A percentile compares a stretch with the other conserved stretches of the same genome.
These are phyloP conservation scores for Drechslerella coelobrocha DNA, from an alignment of 2,329 filamentous ascomycete genomes.

Conservation along the genomic window DNA sequence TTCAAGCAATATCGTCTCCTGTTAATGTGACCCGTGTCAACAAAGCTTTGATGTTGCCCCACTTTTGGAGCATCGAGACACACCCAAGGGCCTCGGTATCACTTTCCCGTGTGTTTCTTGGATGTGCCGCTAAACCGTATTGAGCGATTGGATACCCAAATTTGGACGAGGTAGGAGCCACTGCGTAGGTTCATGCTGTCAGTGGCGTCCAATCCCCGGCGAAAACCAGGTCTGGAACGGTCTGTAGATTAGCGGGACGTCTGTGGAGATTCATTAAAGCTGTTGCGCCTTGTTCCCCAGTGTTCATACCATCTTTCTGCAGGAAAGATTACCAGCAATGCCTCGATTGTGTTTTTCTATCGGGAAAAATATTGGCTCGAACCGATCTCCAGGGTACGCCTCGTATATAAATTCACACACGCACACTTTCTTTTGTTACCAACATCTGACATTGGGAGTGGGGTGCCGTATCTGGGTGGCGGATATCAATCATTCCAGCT, in stretches of 20 bases:
- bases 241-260: slow-evolving; percentile 39
- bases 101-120: slow-evolving; percentile 14
- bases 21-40: slow-evolving; percentile 18
- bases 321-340: not conserved
- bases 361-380: not conserved
- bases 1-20: slow-evolving; percentile 24
- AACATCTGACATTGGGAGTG: slow-evolving; percentile 15
- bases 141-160: slow-evolving; percentile 7
- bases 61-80: slow-evolving; percentile 2
- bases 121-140: slow-evolving; percentile 10
- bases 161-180: not conserved
- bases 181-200: slow-evolving; percentile 5
- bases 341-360: not conserved
- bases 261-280: slow-evolving; percentile 29
- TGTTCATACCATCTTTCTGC: not conserved
- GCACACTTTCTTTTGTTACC: slow-evolving; percentile 3
- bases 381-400: slow-evolving; percentile 36
- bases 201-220: slow-evolving; percentile 30
- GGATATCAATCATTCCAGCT: slow-evolving; percentile 18
- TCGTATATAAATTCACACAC: slow-evolving; percentile 13
- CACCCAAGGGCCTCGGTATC: slow-evolving; percentile 4
- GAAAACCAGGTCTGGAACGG: slow-evolving; percentile 29
- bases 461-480: slow-evolving; percentile 4
- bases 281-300: slow-evolving; percentile 20
- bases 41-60: slow-evolving; percentile 8